phyloP scores from a whole-genome alignment of 2,329 filamentous ascomycete species.

The Coniochaeta sp. region DNA sequence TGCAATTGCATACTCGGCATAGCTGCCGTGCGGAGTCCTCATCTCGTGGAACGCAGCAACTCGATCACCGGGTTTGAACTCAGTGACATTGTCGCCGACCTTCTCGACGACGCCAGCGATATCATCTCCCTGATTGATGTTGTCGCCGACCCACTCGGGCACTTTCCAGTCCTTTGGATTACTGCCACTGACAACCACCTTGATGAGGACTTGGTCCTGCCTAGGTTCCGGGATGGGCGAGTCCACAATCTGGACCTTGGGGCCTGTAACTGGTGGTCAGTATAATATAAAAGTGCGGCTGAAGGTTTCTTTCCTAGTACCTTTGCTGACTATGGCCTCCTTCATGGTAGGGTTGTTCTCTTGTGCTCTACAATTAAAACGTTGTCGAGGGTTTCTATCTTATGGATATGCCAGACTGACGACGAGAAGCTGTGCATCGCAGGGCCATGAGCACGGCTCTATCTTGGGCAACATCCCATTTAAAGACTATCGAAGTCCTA shows the following conservation, averaged over 20 bases:
- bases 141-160: conserved; percentile 13
- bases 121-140: conserved; percentile 44
- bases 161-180: conserved; percentile 43
- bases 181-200: conserved; percentile 32
- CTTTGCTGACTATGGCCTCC: not conserved
- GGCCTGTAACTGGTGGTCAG: conserved; percentile 12
- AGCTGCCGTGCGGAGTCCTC: conserved; percentile 23
- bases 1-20: conserved; percentile 34
- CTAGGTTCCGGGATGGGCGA: conserved; percentile 29
- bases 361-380: not conserved
- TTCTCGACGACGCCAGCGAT: conserved; percentile 47
- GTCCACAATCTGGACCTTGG: conserved; percentile 29
- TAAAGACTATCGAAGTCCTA: not conserved
- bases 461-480: not conserved
- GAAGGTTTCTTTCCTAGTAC: not conserved
- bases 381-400: not conserved
- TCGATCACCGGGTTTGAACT: conserved; percentile 50
- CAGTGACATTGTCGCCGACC: conserved; percentile 46
- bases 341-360: not conserved
- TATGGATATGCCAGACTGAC: not conserved
- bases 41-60: conserved; percentile 46
- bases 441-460: not conserved
- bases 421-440: not conserved
- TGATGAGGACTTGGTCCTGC: conserved; percentile 32
- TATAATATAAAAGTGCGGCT: not conserved